Percentiles rank a stretch among this genome's conserved stretches.
phyloP scores from a whole-genome alignment of 331 rosid species.

The Malus hybrid region DNA sequence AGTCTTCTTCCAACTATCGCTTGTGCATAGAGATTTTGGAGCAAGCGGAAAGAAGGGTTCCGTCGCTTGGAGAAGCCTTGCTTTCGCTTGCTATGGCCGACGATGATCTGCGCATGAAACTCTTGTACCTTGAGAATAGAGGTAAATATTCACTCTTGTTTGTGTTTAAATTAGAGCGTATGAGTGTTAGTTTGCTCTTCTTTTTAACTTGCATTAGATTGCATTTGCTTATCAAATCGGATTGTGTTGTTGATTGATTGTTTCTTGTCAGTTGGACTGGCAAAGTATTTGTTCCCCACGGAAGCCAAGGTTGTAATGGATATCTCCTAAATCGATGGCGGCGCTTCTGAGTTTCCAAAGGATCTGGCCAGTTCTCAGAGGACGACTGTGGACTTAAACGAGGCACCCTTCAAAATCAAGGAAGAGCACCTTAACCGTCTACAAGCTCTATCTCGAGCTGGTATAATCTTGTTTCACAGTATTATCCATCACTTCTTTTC shows the following conservation, averaged over 20 bases:
- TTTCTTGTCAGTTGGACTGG: constrained; percentile 46
- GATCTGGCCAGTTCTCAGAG: constrained; percentile 12
- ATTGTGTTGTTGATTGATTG: not conserved
- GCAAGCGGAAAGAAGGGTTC: constrained; percentile 70
- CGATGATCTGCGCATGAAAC: constrained; percentile 51
- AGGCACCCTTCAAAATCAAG: constrained; percentile 55
- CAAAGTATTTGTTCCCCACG: constrained; percentile 52
- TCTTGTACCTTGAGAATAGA: constrained; percentile 71
- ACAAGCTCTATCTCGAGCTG: constrained; percentile 47
- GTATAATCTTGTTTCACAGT: constrained; percentile 25
- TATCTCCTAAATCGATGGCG: constrained; percentile 44
- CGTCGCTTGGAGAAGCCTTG: constrained; percentile 56
- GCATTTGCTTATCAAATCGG: not conserved
- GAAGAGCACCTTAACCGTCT: constrained; percentile 57
- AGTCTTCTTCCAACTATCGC: constrained; percentile 28
- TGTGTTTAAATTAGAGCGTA: not conserved
- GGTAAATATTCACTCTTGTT: constrained; percentile 17
- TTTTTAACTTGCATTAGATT: too few species aligned
- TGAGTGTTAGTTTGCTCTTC: not conserved
- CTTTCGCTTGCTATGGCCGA: constrained; percentile 62
- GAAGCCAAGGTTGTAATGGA: constrained; percentile 65
- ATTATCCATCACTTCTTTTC: not conserved
- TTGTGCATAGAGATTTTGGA: constrained; percentile 64
- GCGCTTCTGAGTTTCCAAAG: constrained; percentile 37
- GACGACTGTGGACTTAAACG: constrained; percentile 55